These are phyloP conservation scores for Microsporum ferrugineum DNA, from an alignment of 2,329 filamentous ascomycete species.

Conservation along the genomic window DNA sequence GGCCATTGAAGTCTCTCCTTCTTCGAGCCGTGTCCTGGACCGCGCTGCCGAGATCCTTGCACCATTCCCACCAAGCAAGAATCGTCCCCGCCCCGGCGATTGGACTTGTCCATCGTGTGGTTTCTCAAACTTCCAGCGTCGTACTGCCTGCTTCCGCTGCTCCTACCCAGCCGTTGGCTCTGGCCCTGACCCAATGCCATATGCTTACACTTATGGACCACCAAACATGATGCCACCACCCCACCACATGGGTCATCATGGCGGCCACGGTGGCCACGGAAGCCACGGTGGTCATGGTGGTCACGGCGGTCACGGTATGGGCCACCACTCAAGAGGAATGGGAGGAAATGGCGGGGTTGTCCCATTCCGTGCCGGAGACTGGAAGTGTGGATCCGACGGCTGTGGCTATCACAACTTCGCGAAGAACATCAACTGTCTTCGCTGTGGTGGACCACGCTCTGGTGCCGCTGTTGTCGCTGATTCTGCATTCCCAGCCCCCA, in stretches of 20 bases:
- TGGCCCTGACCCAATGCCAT: constrained; percentile 63
- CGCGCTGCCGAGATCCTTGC: constrained; percentile 91
- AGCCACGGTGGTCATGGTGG: constrained; percentile 45
- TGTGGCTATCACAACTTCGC: constrained; percentile 99
- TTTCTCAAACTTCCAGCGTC: constrained; percentile 98
- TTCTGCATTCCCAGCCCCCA: constrained; percentile 70
- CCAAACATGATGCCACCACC: constrained; percentile 70
- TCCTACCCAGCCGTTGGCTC: constrained; percentile 91
- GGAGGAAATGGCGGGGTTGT: constrained; percentile 71
- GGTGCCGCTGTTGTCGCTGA: constrained; percentile 90
- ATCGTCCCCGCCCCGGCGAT: constrained; percentile 88
- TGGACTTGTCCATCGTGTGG: constrained; percentile 99
- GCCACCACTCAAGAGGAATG: constrained; percentile 50
- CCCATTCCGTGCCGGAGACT: constrained; percentile 95
- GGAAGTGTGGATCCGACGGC: constrained; percentile 96
- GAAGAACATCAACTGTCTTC: constrained; percentile 96
- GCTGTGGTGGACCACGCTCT: constrained; percentile 88
- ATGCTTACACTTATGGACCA: constrained; percentile 48
- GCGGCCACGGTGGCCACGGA: constrained; percentile 44
- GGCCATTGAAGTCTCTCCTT: constrained; percentile 96
- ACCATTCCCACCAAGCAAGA: constrained; percentile 96
- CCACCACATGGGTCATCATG: constrained; percentile 58
- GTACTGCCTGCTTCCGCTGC: constrained; percentile 96
- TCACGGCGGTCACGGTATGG: constrained; percentile 46
- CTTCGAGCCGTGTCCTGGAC: constrained; percentile 91